phyloP scores from a whole-genome alignment of 306 rosid species.

The Quercus cerris region DNA sequence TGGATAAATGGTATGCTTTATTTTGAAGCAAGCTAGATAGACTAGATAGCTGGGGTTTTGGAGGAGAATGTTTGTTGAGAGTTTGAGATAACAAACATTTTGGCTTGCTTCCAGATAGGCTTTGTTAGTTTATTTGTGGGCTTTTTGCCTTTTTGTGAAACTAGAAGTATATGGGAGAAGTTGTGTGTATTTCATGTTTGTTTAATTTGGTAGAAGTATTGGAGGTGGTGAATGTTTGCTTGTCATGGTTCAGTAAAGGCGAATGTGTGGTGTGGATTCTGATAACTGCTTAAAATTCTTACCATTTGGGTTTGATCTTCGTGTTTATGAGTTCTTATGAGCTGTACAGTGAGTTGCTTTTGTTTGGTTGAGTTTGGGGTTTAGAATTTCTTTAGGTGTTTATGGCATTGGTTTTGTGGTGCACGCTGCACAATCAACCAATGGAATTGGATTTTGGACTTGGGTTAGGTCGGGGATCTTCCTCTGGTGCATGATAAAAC shows the following conservation, averaged over 20 bases:
- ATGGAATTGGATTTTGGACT: not conserved
- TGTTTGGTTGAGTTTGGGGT: not conserved
- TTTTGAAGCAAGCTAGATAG: not conserved
- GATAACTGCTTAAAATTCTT: not conserved
- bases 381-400: not conserved
- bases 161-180: not conserved
- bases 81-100: not conserved
- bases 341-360: not conserved
- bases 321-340: not conserved
- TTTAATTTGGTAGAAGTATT: not conserved
- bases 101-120: not conserved
- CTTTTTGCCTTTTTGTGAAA: not conserved
- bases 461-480: not conserved
- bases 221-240: not conserved
- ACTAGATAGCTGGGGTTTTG: not conserved
- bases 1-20: not conserved
- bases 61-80: not conserved
- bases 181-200: not conserved
- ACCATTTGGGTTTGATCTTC: not conserved
- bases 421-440: not conserved
- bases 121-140: not conserved
- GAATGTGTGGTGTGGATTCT: not conserved
- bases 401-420: not conserved
- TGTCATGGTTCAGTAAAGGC: not conserved
- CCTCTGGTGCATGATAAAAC: not conserved